phyloP scores from a whole-genome alignment of 371 early-diverging fungal species.

The Mortierella polycephala region DNA sequence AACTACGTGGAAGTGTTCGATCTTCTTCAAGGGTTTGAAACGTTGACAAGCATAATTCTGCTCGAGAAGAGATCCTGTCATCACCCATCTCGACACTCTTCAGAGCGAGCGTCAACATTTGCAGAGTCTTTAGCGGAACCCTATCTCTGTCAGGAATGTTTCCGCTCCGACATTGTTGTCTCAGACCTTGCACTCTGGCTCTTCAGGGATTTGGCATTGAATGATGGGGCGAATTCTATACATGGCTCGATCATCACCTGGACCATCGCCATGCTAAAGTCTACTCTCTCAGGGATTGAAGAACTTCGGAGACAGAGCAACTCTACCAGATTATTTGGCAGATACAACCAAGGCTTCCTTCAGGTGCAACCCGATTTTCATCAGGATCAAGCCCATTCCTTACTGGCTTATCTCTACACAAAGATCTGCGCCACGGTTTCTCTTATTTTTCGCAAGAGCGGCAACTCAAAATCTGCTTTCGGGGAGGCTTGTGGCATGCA shows the following conservation, averaged over 20 bases:
- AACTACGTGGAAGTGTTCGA: constrained; percentile 51
- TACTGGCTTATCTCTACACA: constrained; percentile 44
- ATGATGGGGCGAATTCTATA: constrained; percentile 11
- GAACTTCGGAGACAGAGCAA: constrained; percentile 43
- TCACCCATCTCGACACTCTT: constrained; percentile 7
- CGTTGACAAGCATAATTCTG: constrained; percentile 45
- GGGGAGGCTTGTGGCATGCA: constrained; percentile 54
- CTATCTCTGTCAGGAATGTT: constrained; percentile 47
- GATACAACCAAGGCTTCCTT: constrained; percentile 25
- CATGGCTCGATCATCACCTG: constrained; percentile 25
- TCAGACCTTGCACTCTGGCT: constrained; percentile 57
- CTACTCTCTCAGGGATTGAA: constrained; percentile 49
- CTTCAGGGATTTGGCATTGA: constrained; percentile 43
- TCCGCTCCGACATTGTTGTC: constrained; percentile 50
- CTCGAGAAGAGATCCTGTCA: constrained; percentile 39
- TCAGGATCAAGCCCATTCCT: constrained; percentile 47
- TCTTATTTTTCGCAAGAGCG: constrained; percentile 35
- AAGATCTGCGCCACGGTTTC: constrained; percentile 50
- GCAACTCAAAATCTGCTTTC: constrained; percentile 30
- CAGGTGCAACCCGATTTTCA: constrained; percentile 34
- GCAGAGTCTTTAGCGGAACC: constrained; percentile 39
- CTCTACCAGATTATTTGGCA: constrained; percentile 10
- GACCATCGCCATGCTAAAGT: constrained; percentile 49
- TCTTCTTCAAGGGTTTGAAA: constrained; percentile 56
- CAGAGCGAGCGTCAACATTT: constrained; percentile 15